phyloP scores from a whole-genome alignment of 192 early-diverging fungal species.

The Gaertneriomyces semiglobifer region DNA sequence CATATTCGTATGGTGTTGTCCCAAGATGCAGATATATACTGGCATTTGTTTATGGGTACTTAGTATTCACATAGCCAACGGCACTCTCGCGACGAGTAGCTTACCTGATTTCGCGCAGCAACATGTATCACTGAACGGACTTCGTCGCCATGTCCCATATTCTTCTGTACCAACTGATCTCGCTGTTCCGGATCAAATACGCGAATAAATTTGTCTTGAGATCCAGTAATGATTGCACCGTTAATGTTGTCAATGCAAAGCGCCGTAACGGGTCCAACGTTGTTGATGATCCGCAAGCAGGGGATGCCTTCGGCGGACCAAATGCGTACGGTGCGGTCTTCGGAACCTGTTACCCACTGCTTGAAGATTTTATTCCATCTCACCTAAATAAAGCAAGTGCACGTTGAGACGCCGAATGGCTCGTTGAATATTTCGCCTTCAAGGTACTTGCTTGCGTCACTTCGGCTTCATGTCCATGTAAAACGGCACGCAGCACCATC shows the following conservation, averaged over 20 bases:
- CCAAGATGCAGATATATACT: constrained; percentile 59
- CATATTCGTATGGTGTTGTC: constrained; percentile 58
- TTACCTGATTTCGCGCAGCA: constrained; percentile 48
- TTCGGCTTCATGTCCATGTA: constrained; percentile 62
- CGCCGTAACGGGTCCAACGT: constrained; percentile 55
- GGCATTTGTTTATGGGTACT: neutral
- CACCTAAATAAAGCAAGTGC: constrained; percentile 28
- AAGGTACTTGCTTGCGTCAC: constrained; percentile 44
- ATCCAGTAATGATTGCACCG: constrained; percentile 54
- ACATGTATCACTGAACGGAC: constrained; percentile 52
- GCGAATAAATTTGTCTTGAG: constrained; percentile 52
- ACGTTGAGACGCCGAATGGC: neutral
- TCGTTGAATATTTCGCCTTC: no score
- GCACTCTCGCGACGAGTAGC: neutral
- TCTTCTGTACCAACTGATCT: constrained; percentile 57
- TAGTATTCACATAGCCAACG: no score
- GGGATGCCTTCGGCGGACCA: constrained; percentile 55
- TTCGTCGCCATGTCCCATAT: constrained; percentile 57
- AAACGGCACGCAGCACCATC: constrained; percentile 50
- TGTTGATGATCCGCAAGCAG: constrained; percentile 53
- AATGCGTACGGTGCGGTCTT: constrained; percentile 57
- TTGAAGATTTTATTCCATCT: constrained; percentile 44
- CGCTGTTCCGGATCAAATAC: constrained; percentile 57
- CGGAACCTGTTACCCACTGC: constrained; percentile 60
- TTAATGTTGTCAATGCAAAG: constrained; percentile 51